phyloP scores from a whole-genome alignment of 2,329 filamentous ascomycete species.

The Setomelanomma holmii region DNA sequence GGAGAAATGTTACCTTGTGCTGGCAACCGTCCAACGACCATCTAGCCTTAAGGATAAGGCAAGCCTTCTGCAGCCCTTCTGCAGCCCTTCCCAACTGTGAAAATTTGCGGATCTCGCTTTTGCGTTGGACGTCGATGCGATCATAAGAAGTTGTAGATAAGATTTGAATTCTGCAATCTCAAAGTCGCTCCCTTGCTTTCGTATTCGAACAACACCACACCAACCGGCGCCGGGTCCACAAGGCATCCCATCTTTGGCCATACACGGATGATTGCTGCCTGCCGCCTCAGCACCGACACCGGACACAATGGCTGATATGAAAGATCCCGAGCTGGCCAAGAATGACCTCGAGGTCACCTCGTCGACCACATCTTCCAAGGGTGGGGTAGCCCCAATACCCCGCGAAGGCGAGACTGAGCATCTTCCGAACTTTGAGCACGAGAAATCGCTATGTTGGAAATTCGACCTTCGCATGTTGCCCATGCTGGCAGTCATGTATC shows the following conservation, averaged over 20 bases:
- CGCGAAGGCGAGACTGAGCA: constrained; percentile 41
- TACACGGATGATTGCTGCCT: no score
- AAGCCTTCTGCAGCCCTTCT: constrained; percentile 4
- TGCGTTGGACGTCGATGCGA: neutral
- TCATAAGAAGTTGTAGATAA: neutral
- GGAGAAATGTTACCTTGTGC: constrained; percentile 23
- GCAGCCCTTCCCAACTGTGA: constrained; percentile 1
- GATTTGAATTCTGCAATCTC: neutral
- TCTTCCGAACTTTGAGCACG: constrained; percentile 45
- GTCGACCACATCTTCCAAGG: constrained; percentile 35
- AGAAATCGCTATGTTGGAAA: constrained; percentile 58
- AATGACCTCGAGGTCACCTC: constrained; percentile 35
- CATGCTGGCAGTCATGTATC: constrained; percentile 66
- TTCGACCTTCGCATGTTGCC: constrained; percentile 64
- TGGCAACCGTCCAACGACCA: constrained; percentile 13
- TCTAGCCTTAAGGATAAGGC: constrained; percentile 19
- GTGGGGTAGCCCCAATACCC: constrained; percentile 25
- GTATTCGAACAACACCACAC: neutral
- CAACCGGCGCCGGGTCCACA: neutral
- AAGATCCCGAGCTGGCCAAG: constrained; percentile 40
- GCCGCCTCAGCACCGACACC: neutral
- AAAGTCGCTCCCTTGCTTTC: neutral
- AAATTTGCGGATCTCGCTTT: neutral
- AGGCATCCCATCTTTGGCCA: neutral
- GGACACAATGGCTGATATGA: constrained; percentile 29